Percentiles rank a stretch among this genome's conserved stretches.
These are phyloP conservation scores for Rosa rugosa DNA, from an alignment of 306 rosid genomes.

Conservation along the genomic window DNA sequence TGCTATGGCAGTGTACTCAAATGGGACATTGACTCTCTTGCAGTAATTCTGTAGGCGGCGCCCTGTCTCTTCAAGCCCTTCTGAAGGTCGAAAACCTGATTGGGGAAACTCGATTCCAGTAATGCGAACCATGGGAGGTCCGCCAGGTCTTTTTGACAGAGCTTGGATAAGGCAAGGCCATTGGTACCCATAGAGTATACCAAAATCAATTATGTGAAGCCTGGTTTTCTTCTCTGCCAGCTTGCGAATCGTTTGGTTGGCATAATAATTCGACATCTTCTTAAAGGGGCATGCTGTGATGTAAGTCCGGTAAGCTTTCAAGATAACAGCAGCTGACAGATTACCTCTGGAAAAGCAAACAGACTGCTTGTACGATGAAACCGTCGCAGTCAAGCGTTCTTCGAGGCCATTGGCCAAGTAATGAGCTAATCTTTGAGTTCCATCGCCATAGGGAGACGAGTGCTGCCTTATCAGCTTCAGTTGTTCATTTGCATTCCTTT, in stretches of 20 bases:
- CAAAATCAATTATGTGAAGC: constrained; percentile 71
- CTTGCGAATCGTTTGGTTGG: constrained; percentile 41
- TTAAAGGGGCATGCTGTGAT: constrained; percentile 59
- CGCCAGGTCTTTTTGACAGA: constrained; percentile 49
- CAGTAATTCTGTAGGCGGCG: constrained; percentile 55
- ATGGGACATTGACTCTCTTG: constrained; percentile 57
- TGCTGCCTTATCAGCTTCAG: constrained; percentile 63
- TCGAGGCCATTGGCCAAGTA: constrained; percentile 68
- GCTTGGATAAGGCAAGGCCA: constrained; percentile 73
- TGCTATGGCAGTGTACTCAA: constrained; percentile 54
- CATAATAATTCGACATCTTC: constrained; percentile 45
- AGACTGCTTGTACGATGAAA: constrained; percentile 31
- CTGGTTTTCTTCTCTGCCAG: constrained; percentile 37
- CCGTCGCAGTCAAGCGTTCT: constrained; percentile 50
- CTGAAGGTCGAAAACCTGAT: constrained; percentile 75
- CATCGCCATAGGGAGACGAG: constrained; percentile 65
- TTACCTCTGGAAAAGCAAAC: constrained; percentile 11
- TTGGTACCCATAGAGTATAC: constrained; percentile 73
- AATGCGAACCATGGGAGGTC: constrained; percentile 56
- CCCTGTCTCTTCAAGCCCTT: constrained; percentile 62
- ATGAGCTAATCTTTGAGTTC: constrained; percentile 65
- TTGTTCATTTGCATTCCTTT: constrained; percentile 49
- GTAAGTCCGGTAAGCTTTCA: constrained; percentile 58
- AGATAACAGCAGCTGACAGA: constrained; percentile 46
- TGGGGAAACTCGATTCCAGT: constrained; percentile 77